phyloP scores from a whole-genome alignment of 768 basidiomycete species.

The Xerocomus brunneocitrinus region DNA sequence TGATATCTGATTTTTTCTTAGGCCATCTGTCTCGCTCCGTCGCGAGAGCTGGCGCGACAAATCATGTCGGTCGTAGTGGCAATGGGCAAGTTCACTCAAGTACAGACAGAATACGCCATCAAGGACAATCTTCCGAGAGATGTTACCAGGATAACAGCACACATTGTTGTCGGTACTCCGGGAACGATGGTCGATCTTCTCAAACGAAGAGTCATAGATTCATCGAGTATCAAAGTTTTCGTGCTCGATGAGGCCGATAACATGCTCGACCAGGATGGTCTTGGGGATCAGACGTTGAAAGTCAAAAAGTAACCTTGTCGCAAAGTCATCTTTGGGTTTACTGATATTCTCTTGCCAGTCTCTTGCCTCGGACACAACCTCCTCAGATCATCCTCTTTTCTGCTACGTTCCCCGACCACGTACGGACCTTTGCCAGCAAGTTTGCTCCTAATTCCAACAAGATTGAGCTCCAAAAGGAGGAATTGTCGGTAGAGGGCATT shows the following conservation, averaged over 20 bases:
- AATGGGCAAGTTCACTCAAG: slow-evolving; percentile 93
- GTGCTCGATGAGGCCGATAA: slow-evolving; percentile 99
- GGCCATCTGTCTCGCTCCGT: slow-evolving; percentile 97
- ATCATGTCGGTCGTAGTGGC: slow-evolving; percentile 92
- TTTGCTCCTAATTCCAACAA: slow-evolving; percentile 95
- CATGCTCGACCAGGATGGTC: slow-evolving; percentile 92
- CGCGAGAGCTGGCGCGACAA: slow-evolving; percentile 93
- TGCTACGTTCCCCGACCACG: slow-evolving; percentile 94
- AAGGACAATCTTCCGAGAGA: slow-evolving; percentile 74
- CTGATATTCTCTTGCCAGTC: slow-evolving; percentile 36
- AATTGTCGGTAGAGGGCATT: slow-evolving; percentile 90
- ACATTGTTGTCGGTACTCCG: slow-evolving; percentile 93
- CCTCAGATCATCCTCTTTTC: slow-evolving; percentile 95
- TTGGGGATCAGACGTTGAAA: slow-evolving; percentile 89
- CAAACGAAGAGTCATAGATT: slow-evolving; percentile 71
- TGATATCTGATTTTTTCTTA: slow-evolving; percentile 30
- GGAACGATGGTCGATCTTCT: slow-evolving; percentile 92
- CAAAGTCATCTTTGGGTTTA: neutral
- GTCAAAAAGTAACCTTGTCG: slow-evolving; percentile 77
- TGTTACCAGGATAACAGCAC: slow-evolving; percentile 70
- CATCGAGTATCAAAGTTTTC: slow-evolving; percentile 80
- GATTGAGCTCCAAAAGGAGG: slow-evolving; percentile 91
- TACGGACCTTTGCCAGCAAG: slow-evolving; percentile 84
- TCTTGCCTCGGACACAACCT: slow-evolving; percentile 50
- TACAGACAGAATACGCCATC: slow-evolving; percentile 95